Conservation (phyloP, 257 asterid species). For the Nicotiana benthamiana region DNA sequence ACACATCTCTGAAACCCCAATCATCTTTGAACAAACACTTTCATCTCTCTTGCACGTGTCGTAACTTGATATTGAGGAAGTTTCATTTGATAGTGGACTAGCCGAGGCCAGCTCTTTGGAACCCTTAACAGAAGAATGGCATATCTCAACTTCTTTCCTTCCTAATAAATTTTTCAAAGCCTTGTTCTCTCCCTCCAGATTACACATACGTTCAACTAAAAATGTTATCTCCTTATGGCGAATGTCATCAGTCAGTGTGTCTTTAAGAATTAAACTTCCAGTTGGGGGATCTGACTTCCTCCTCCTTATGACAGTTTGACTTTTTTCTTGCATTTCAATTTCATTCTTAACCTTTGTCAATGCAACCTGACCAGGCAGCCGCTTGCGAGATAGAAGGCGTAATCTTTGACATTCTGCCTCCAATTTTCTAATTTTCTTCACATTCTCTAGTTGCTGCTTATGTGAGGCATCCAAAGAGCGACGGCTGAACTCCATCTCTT, state of each 20-base stretch:
- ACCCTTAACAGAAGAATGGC: not conserved
- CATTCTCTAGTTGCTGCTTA: constrained; percentile 38
- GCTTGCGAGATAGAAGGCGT: constrained; percentile 53
- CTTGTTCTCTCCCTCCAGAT: constrained; percentile 59
- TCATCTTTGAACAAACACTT: constrained; percentile 27
- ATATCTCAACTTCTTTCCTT: constrained; percentile 41
- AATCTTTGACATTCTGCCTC: constrained; percentile 80
- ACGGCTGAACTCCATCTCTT: constrained; percentile 46
- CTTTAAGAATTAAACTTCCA: constrained; percentile 25
- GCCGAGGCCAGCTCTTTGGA: constrained; percentile 6
- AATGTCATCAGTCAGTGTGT: constrained; percentile 14
- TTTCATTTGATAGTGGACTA: constrained; percentile 17
- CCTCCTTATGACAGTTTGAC: constrained; percentile 27
- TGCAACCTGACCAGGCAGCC: constrained; percentile 34
- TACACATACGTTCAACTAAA: constrained; percentile 47
- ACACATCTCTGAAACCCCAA: constrained; percentile 69
- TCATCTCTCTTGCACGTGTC: constrained; percentile 18
- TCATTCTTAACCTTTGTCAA: constrained; percentile 27
- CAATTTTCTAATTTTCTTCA: constrained; percentile 63
- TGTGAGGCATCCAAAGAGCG: constrained; percentile 42
- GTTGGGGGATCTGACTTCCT: constrained; percentile 15
- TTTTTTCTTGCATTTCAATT: constrained; percentile 32
- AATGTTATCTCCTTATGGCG: constrained; percentile 32
- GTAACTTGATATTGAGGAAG: constrained; percentile 18
- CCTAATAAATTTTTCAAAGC: constrained; percentile 40